Conservation (phyloP, 345 rosid genomes). For the Eucalyptus rudis region DNA sequence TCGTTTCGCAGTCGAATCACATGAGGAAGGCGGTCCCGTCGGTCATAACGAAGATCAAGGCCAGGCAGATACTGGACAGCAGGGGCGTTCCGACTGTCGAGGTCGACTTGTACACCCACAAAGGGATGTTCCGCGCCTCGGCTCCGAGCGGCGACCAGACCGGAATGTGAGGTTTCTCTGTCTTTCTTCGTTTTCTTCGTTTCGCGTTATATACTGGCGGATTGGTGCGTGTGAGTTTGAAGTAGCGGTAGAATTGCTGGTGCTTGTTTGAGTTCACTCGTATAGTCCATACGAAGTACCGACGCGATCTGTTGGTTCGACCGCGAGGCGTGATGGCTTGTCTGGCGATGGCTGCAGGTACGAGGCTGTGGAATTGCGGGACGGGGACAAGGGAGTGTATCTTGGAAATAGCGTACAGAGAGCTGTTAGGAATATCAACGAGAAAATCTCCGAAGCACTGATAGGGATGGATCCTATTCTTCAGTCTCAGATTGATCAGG, state of each 20-base stretch:
- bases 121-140: conserved; percentile 86
- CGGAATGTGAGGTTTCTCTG: conserved; percentile 48
- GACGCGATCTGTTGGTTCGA: neutral
- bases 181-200: neutral
- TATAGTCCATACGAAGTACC: neutral
- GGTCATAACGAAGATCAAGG: conserved; percentile 75
- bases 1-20: conserved; percentile 68
- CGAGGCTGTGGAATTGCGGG: conserved; percentile 90
- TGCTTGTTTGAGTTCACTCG: neutral
- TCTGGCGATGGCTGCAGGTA: conserved; percentile 32
- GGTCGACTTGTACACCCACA: conserved; percentile 78
- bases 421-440: conserved; percentile 89
- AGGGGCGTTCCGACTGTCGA: conserved; percentile 94
- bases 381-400: conserved; percentile 86
- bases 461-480: conserved; percentile 94
- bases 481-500: conserved; percentile 90
- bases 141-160: conserved; percentile 69
- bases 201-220: neutral
- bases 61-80: conserved; percentile 91
- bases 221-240: neutral
- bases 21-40: conserved; percentile 81
- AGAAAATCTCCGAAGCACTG: conserved; percentile 73
- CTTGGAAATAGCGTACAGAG: conserved; percentile 85
- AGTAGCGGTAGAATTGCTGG: neutral
- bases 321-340: neutral